A percentile compares a stretch with the other conserved stretches of the same genome.
These are phyloP conservation scores for Fusarium camptoceras DNA, from an alignment of 2,329 filamentous ascomycete species.

Conservation along the genomic window DNA sequence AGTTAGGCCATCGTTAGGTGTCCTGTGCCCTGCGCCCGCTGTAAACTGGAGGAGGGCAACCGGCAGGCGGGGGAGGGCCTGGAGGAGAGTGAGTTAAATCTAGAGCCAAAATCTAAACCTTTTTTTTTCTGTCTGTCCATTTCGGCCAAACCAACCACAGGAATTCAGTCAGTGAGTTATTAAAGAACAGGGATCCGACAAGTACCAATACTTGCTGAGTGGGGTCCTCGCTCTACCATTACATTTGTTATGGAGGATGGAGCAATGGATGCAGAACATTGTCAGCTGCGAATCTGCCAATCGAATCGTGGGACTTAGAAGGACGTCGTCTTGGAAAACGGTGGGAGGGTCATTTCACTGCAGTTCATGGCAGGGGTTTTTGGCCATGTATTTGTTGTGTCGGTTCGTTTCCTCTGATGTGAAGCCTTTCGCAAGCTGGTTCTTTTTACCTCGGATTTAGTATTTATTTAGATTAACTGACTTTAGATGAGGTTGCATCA, in stretches of 20 bases:
- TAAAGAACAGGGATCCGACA: conserved; percentile 1
- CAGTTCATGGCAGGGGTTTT: conserved; percentile 12
- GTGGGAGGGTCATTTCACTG: conserved; percentile 8
- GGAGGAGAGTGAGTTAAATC: conserved; percentile 8
- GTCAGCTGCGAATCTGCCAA: conserved; percentile 28
- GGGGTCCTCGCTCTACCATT: conserved; percentile 3
- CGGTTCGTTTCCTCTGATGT: conserved; percentile 12
- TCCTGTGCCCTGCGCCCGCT: conserved; percentile 3
- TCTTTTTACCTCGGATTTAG: not conserved
- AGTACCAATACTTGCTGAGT: conserved; percentile 32
- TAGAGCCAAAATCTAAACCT: conserved; percentile 7
- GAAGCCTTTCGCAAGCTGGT: conserved; percentile 19
- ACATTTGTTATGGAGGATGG: not conserved
- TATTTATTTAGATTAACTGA: not conserved
- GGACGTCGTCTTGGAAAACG: conserved; percentile 7
- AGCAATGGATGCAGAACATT: conserved; percentile 33
- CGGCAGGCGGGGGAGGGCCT: conserved; percentile 17
- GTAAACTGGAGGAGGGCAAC: conserved; percentile 3
- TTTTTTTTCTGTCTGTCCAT: not conserved
- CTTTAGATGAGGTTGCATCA: not conserved
- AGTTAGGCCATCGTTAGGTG: conserved; percentile 1
- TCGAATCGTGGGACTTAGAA: conserved; percentile 12
- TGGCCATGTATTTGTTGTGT: too few relatives aligned
- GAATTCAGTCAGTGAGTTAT: not conserved
- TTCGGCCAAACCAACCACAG: not conserved